Percentiles rank a stretch among this genome's conserved stretches.
phyloP scores from a whole-genome alignment of 1,284 basidiomycete genomes.

The Fomitiporia mediterranea region DNA sequence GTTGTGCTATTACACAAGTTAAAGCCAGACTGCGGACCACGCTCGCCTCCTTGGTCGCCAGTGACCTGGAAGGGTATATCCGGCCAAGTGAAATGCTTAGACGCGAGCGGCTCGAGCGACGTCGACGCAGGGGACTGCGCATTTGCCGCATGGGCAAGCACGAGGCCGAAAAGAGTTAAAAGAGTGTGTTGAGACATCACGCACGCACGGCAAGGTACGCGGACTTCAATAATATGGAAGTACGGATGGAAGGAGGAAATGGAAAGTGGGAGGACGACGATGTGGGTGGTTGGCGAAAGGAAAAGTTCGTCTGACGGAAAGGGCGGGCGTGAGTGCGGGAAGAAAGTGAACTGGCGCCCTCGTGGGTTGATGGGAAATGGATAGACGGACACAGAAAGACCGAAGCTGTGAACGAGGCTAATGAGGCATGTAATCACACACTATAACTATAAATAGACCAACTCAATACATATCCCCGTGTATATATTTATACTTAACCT shows the following conservation, averaged over 20 bases:
- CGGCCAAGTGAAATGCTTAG: slow-evolving; percentile 21
- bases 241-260: not conserved
- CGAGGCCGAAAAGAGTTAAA: slow-evolving; percentile 20
- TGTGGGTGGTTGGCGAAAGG: not conserved
- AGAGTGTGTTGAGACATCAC: slow-evolving; percentile 23
- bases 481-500: too few relatives aligned
- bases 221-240: not conserved
- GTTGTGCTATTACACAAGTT: slow-evolving; percentile 71
- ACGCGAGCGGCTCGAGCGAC: slow-evolving; percentile 23
- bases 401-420: not conserved
- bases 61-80: slow-evolving; percentile 48
- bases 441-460: not conserved
- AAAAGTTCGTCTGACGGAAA: too few relatives aligned
- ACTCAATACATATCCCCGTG: not conserved
- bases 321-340: not conserved
- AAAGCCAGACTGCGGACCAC: slow-evolving; percentile 59
- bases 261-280: not conserved
- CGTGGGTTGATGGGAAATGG: not conserved
- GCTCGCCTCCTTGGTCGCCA: slow-evolving; percentile 38
- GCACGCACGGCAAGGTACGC: not conserved
- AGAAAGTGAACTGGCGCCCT: not conserved
- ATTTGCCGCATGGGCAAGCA: slow-evolving; percentile 4
- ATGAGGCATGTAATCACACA: not conserved
- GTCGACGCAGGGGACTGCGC: slow-evolving; percentile 18
- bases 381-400: too few relatives aligned